Conservation (phyloP, 768 basidiomycete genomes). For the Lentinus tigrinus region DNA sequence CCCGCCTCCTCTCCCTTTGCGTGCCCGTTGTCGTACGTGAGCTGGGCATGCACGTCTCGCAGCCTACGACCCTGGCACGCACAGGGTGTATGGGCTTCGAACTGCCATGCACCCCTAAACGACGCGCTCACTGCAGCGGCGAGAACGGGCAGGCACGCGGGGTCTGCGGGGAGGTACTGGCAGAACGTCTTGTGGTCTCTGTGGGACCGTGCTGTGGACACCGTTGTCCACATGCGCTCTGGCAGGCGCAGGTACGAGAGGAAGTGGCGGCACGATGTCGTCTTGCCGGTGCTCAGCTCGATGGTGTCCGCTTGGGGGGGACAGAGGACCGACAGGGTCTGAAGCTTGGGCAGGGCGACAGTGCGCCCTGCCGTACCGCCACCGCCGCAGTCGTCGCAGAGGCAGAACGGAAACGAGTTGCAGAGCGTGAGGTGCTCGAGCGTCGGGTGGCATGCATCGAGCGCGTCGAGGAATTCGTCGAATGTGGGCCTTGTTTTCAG, state of each 20-base stretch:
- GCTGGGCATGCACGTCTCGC: no score
- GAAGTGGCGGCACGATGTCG: neutral
- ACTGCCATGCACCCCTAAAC: no score
- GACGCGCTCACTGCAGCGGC: neutral
- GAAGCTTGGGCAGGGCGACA: neutral
- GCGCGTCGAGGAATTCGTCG: neutral
- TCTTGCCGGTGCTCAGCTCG: neutral
- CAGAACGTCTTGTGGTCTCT: neutral
- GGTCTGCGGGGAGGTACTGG: neutral
- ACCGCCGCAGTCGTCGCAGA: neutral
- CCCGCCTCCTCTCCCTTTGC: no score
- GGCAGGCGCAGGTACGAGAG: neutral
- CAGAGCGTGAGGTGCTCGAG: neutral
- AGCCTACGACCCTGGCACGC: no score
- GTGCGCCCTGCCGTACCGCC: neutral
- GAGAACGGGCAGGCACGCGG: neutral
- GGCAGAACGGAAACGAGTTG: neutral
- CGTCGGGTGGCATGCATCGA: neutral
- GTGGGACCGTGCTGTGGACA: neutral
- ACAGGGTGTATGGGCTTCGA: no score
- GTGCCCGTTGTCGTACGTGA: no score
- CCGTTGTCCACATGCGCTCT: neutral
- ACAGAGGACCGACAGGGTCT: neutral
- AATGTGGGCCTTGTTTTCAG: neutral
- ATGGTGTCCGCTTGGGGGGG: neutral